These are phyloP conservation scores for Ceratobasidium sp. DNA, from an alignment of 1,284 basidiomycete species.

Conservation along the genomic window DNA sequence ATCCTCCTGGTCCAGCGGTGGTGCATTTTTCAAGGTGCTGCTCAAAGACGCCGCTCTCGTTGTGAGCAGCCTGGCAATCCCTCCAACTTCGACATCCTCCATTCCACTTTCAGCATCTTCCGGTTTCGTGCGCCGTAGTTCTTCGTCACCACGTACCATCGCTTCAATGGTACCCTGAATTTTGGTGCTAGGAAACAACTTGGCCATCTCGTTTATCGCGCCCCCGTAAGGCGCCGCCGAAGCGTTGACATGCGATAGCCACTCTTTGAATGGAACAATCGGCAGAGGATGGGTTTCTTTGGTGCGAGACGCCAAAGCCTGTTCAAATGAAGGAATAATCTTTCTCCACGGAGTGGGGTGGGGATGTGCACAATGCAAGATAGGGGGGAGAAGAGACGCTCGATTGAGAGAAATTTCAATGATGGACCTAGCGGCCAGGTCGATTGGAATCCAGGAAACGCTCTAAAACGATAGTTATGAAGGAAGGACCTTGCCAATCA, in stretches of 20 bases:
- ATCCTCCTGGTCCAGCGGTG: slow-evolving; percentile 46
- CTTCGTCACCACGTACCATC: slow-evolving; percentile 4
- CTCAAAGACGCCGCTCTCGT: slow-evolving; percentile 46
- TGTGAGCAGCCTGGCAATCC: slow-evolving; percentile 46
- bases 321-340: slow-evolving; percentile 48
- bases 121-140: neutral
- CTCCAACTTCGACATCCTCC: slow-evolving; percentile 45
- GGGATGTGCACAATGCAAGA: slow-evolving; percentile 52
- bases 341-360: slow-evolving; percentile 49
- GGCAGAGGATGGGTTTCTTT: slow-evolving; percentile 26
- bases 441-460: slow-evolving; percentile 54
- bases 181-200: slow-evolving; percentile 50
- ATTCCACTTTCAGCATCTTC: slow-evolving; percentile 16
- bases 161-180: slow-evolving; percentile 10
- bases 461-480: slow-evolving; percentile 35
- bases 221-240: slow-evolving; percentile 49
- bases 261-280: slow-evolving; percentile 51
- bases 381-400: slow-evolving; percentile 1
- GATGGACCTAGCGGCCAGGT: slow-evolving; percentile 51
- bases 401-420: slow-evolving; percentile 47
- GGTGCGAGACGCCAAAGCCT: slow-evolving; percentile 46
- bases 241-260: slow-evolving; percentile 50
- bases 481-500: neutral
- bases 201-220: slow-evolving; percentile 53
- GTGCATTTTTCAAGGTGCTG: slow-evolving; percentile 45